Percentiles rank a stretch among this genome's conserved stretches.
phyloP scores from a whole-genome alignment of 2,329 filamentous ascomycete genomes.

The Venturia asperata region DNA sequence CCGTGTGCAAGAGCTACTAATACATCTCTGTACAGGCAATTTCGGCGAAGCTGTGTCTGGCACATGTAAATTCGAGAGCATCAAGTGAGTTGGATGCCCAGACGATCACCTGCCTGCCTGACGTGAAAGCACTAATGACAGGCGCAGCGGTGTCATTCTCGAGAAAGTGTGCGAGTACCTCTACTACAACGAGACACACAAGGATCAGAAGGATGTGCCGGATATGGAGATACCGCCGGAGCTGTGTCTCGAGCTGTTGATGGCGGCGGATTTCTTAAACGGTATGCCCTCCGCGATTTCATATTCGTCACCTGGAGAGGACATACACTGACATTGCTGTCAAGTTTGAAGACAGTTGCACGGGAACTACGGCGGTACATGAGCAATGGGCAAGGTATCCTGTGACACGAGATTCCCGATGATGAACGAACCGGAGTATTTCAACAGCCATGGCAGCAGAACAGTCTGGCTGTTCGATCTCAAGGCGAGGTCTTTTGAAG shows the following conservation, averaged over 20 bases:
- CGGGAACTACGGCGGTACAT: background rate
- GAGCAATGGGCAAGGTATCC: background rate
- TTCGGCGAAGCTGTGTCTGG: constrained; percentile 60
- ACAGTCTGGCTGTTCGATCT: too few species aligned
- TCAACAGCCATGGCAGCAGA: background rate
- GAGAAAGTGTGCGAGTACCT: constrained; percentile 80
- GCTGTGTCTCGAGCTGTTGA: constrained; percentile 68
- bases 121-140: background rate
- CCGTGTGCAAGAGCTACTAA: background rate
- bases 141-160: constrained; percentile 58
- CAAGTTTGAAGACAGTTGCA: background rate
- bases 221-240: constrained; percentile 77
- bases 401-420: background rate
- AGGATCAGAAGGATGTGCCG: constrained; percentile 62
- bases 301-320: background rate
- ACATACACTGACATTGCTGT: background rate
- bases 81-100: constrained; percentile 48
- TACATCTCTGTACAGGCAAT: constrained; percentile 39
- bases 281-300: constrained; percentile 35
- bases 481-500: background rate
- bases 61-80: constrained; percentile 61
- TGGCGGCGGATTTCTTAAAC: constrained; percentile 71
- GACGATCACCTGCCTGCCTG: background rate
- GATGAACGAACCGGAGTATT: too few species aligned
- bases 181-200: constrained; percentile 71